Evolutionary conservation across 2,329 filamentous ascomycete species (phyloP), one percentile per base, ranked within the genome.

Genomic region (Lasiodiplodia gonubiensis): DNA sequence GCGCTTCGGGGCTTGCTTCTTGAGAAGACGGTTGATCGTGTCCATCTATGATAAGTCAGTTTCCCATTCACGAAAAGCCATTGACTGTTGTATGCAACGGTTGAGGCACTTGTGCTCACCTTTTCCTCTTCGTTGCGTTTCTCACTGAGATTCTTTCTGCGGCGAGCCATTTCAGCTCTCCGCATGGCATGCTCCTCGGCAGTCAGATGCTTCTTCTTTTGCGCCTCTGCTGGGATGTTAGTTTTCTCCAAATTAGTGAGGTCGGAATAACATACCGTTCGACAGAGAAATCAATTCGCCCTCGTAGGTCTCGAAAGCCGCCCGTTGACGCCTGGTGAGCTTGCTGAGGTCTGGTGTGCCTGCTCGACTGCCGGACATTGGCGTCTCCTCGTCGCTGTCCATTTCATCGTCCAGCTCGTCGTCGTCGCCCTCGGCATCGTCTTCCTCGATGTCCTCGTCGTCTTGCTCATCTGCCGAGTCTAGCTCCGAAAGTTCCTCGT

Each of bases 21-120:
- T 93, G 64, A 95, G 87, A 2, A 95, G 88, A 74, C 94, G 93
- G 83, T 95, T 94, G 85, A 95, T 94, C 0, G 92, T 95, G 83
- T 94, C 92, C 86, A 93, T 92, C 91, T 94, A 68, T 51, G 60
- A 1, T 8, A 4, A n/a, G 2, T 27, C 48, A 46, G 27, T 16
- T 30, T 33, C n/a, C 16, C 6, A 16, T 18, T n/a, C 10, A 51
- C 6, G 4, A 37, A 2, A n/a, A 4, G 21, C 27, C 16, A 42
- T 11, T 11, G 18, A 16, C 46, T 16, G 52, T 5, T 55, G n/a
- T 12, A 46, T 25, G 59, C 30, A 33, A 8, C 8, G 30, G 2
- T 33, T 33, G 25, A n/a, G 18, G 4, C 8, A 18, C 18, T 11
- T 51, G 12, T 67, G 70, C 75, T 33, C 74, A 89, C 87, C 84